Evolutionary conservation across 345 rosid species (phyloP).

Genomic region (Arabidopsis arenosa): DNA sequence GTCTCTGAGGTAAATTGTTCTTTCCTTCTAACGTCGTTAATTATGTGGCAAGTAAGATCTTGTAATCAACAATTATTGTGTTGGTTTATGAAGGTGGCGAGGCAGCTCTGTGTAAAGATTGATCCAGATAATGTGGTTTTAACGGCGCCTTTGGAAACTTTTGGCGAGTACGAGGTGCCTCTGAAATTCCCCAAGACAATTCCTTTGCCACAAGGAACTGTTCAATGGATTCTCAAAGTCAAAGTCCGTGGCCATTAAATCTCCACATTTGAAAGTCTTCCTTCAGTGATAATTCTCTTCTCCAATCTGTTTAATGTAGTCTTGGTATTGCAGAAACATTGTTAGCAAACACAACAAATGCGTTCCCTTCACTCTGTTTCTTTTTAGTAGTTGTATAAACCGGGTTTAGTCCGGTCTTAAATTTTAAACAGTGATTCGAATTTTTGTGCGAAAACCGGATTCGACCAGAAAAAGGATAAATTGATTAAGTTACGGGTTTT

Average conservation of each 20-base stretch:
- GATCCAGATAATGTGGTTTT: conserved; percentile 76
- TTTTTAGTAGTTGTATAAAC: neutral
- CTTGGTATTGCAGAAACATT: conserved; percentile 27
- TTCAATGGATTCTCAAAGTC: conserved; percentile 78
- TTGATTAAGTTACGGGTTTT: neutral
- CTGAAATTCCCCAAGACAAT: conserved; percentile 80
- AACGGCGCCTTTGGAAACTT: conserved; percentile 65
- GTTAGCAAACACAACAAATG: conserved; percentile 9
- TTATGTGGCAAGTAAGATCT: neutral
- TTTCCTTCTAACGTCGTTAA: neutral
- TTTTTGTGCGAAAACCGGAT: conserved; percentile 11
- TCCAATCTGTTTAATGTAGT: conserved; percentile 25
- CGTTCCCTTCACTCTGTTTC: conserved; percentile 3
- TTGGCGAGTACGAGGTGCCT: conserved; percentile 79
- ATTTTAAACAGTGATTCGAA: conserved; percentile 7
- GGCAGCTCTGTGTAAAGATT: conserved; percentile 76
- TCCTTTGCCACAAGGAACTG: conserved; percentile 77
- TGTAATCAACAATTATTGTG: neutral
- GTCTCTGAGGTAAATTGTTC: conserved; percentile 65
- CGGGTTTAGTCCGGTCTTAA: conserved; percentile 23
- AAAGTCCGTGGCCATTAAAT: conserved; percentile 76
- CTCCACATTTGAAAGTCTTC: conserved; percentile 5
- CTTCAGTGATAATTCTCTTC: conserved; percentile 24
- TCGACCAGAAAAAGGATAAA: neutral
- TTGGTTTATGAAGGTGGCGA: conserved; percentile 60